A percentile compares a stretch with the other conserved stretches of the same genome.
Conservation (phyloP, 441 rosid genomes). For the Erysimum cheiri region DNA sequence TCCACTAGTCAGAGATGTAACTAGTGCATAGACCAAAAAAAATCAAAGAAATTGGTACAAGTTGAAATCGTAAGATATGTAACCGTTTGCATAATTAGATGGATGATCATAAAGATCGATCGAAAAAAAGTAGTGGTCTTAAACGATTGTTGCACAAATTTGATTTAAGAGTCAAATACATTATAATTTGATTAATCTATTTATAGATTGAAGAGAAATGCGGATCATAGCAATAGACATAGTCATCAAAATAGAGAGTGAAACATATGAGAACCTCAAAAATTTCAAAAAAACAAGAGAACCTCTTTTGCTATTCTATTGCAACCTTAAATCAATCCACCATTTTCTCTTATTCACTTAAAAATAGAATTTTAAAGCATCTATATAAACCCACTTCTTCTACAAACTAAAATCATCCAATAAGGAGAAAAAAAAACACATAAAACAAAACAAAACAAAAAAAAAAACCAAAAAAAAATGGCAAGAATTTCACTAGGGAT, state of each 20-base stretch:
- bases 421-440: not conserved
- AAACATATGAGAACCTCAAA: not conserved
- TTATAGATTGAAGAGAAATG: slow-evolving; percentile 1
- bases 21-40: not conserved
- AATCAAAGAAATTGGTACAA: not conserved
- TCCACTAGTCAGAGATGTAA: not conserved
- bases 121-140: not conserved
- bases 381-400: slow-evolving; percentile 28
- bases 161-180: not conserved
- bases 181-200: not conserved
- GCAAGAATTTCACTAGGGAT: slow-evolving; percentile 32
- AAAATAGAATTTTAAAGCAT: slow-evolving; percentile 19
- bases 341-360: slow-evolving; percentile 26
- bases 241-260: slow-evolving; percentile 12
- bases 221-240: slow-evolving; percentile 15
- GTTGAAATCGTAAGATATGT: not conserved
- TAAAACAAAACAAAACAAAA: not conserved
- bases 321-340: slow-evolving; percentile 33
- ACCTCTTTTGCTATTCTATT: slow-evolving; percentile 19
- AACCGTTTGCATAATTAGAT: not conserved
- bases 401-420: not conserved
- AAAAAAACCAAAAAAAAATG: slow-evolving; percentile 22
- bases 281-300: not conserved
- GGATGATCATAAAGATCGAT: not conserved
- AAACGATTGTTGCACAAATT: not conserved